Conservation (phyloP, 1,139 yeast genomes). For the Diutina pseudorugosa region DNA sequence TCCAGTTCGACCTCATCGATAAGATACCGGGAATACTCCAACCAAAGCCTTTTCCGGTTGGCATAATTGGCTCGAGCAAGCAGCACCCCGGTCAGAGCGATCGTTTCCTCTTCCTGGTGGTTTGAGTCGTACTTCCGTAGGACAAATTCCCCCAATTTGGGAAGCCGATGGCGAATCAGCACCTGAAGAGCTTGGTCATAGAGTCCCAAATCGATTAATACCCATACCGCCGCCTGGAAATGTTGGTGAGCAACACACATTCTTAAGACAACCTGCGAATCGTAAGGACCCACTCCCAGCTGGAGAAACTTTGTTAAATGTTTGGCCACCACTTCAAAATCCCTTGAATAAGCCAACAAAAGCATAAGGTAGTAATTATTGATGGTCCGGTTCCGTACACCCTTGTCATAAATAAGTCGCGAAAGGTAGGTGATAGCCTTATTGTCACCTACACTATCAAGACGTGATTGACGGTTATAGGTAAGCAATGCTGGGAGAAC, state of each 20-base stretch:
- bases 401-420: constrained; percentile 44
- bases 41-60: constrained; percentile 62
- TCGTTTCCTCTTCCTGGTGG: constrained; percentile 10
- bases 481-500: constrained; percentile 67
- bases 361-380: constrained; percentile 68
- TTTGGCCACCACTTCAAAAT: constrained; percentile 4
- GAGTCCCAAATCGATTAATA: neutral
- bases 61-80: constrained; percentile 26
- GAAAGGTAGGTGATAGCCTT: constrained; percentile 56
- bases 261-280: neutral
- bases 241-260: neutral
- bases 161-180: neutral
- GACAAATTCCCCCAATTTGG: neutral
- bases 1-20: constrained; percentile 28
- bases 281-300: neutral
- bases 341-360: constrained; percentile 43
- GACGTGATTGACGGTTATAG: constrained; percentile 39
- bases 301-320: neutral
- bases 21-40: constrained; percentile 50
- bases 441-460: constrained; percentile 28
- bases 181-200: constrained; percentile 1
- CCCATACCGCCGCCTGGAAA: neutral
- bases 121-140: constrained; percentile 5
- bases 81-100: constrained; percentile 14
- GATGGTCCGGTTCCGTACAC: constrained; percentile 36